Base-by-base conservation (phyloP, 257 asterid species). In the Lycium barbarum region DNA sequence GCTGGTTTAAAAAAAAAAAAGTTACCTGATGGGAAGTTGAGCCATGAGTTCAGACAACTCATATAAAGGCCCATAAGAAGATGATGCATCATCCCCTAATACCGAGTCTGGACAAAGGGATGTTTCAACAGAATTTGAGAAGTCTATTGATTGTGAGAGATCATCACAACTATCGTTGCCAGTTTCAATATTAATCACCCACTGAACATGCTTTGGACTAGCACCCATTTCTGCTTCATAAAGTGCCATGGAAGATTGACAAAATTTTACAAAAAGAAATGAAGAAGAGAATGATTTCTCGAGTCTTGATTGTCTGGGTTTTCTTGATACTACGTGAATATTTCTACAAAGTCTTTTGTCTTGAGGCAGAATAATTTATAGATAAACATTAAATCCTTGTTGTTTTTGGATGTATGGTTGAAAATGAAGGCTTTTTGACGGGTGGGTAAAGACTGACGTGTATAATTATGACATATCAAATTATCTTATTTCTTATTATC, bases 11-110 rank as follows among this genome's bases (percentile, higher is more conserved):
- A n/a, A n/a, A n/a, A n/a, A n/a, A n/a, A n/a, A n/a, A n/a, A n/a
- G 36, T 90, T 89, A 93, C 96, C 90, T 93, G 89, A 91, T 90
- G 9, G 96, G 96, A 38, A 91, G 92, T 43, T 93, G 93, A 65
- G 88, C 84, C 96, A 90, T 89, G 43, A 93, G 92, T 33, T 90
- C 90, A 7, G 93, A 84, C 63, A 93, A 82, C 61, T 90, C 91
- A 72, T 20, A 90, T 22, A 88, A 86, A 26, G 93, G 93, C 33
- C 92, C 94, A 68, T 71, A 66, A 47, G 83, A 83, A 61, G 86
- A 33, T 2, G 92, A 63, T 38, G 43, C 43, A 38, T 38, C 43
- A n/a, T n/a, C n/a, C n/a, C n/a, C n/a, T n/a, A n/a, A n/a, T n/a
- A n/a, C n/a, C n/a, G n/a, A n/a, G n/a, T n/a, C n/a, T n/a, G n/a